Evolutionary conservation across 176 grass and related monocot species (phyloP).

Genomic region (Rhynchospora breviuscula): DNA sequence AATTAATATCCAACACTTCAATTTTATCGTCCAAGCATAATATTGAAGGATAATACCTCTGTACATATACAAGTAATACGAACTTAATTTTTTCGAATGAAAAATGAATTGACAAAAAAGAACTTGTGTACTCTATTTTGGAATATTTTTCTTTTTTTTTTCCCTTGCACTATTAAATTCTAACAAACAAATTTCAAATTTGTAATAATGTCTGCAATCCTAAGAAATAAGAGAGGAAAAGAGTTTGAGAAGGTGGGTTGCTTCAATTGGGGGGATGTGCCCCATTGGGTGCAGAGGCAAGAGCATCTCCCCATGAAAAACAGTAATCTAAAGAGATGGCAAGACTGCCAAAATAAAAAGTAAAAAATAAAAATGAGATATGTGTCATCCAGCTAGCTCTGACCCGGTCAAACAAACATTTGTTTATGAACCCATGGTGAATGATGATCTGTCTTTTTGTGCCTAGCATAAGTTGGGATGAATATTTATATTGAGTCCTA

Average conservation of each 20-base stretch:
- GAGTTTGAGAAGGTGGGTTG: neutral
- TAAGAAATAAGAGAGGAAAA: neutral
- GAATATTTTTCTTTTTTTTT: neutral
- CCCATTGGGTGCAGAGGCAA: neutral
- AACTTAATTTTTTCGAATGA: no score
- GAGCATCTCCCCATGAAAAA: constrained; percentile 13
- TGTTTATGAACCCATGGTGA: constrained; percentile 25
- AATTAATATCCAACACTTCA: neutral
- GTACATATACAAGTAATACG: neutral
- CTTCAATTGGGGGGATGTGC: constrained; percentile 3
- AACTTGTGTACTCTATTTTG: neutral
- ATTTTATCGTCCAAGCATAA: neutral
- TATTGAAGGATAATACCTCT: neutral
- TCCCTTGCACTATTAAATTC: neutral
- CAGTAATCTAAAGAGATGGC: constrained; percentile 11
- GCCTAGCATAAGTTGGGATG: neutral
- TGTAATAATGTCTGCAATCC: neutral
- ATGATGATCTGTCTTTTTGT: constrained; percentile 34
- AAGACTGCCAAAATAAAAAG: constrained; percentile 8
- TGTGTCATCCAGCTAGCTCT: neutral
- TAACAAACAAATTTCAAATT: neutral
- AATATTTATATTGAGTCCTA: neutral
- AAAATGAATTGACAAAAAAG: no score
- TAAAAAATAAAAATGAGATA: neutral
- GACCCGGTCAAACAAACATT: constrained; percentile 38